Conservation (phyloP, 352 stramenopile species). For the Peronospora farinosa region DNA sequence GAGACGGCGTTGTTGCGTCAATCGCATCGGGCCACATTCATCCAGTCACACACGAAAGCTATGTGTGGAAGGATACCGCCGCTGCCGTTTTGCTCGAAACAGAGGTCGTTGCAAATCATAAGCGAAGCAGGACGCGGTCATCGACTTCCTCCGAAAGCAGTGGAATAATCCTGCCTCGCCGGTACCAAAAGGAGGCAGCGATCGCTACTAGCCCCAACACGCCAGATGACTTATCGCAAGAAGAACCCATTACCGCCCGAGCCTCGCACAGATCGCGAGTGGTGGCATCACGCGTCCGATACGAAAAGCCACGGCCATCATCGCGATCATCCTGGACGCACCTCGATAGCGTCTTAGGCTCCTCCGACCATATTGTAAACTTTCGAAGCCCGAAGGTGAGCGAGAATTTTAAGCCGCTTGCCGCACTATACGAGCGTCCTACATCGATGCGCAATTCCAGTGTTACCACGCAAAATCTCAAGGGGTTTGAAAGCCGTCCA, state of each 20-base stretch:
- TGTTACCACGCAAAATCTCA: conserved; percentile 27
- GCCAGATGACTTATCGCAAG: conserved; percentile 14
- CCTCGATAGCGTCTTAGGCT: conserved; percentile 58
- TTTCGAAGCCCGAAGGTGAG: conserved; percentile 77
- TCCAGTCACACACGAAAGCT: conserved; percentile 64
- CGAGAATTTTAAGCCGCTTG: conserved; percentile 62
- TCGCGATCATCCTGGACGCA: conserved; percentile 51
- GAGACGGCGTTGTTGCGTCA: conserved; percentile 40
- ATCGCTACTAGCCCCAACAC: not conserved
- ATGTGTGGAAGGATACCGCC: conserved; percentile 52
- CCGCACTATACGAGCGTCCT: conserved; percentile 13
- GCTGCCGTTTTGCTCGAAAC: conserved; percentile 20
- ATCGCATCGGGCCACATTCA: conserved; percentile 62
- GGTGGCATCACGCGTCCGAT: conserved; percentile 7
- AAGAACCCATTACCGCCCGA: not conserved
- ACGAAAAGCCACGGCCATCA: conserved; percentile 38
- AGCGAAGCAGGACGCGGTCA: conserved; percentile 27
- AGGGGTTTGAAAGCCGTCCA: conserved; percentile 40
- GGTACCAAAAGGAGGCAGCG: conserved; percentile 4
- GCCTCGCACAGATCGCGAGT: not conserved
- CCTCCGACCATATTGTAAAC: conserved; percentile 66
- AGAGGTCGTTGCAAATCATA: conserved; percentile 2
- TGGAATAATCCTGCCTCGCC: conserved; percentile 7
- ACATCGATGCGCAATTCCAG: conserved; percentile 6
- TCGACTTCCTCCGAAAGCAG: conserved; percentile 59